These are phyloP conservation scores for Trichoderma citrinoviride DNA, from an alignment of 2,329 filamentous ascomycete species.

Conservation along the genomic window DNA sequence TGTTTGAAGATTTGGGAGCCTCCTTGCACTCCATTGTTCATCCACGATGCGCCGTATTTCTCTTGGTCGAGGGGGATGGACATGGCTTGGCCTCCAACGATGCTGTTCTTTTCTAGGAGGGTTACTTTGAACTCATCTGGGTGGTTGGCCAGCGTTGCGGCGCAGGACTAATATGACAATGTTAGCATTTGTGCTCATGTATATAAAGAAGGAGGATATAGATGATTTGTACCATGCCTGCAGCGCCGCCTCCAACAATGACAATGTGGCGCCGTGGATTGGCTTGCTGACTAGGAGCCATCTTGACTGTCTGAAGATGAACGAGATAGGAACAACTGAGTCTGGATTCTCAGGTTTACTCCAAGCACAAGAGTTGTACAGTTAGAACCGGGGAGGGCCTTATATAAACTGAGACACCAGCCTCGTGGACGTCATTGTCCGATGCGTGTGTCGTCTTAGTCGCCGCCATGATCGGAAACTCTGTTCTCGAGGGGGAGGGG, in stretches of 20 bases:
- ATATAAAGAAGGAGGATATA: not conserved
- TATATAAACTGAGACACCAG: not conserved
- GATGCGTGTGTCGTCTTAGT: conserved; percentile 10
- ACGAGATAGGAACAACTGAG: not conserved
- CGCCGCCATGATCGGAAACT: conserved; percentile 13
- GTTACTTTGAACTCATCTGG: conserved; percentile 64
- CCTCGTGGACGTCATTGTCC: conserved; percentile 26
- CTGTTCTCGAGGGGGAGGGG: not conserved
- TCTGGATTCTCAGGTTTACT: too few relatives aligned
- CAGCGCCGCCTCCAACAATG: conserved; percentile 61
- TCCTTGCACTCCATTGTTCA: conserved; percentile 64
- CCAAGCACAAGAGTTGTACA: too few relatives aligned
- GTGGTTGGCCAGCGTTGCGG: conserved; percentile 63
- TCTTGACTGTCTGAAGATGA: not conserved
- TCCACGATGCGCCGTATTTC: conserved; percentile 57
- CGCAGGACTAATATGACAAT: conserved; percentile 51
- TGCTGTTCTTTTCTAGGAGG: conserved; percentile 56
- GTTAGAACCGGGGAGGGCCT: not conserved
- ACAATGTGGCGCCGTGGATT: conserved; percentile 47
- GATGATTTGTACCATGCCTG: conserved; percentile 50
- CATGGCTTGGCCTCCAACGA: conserved; percentile 60
- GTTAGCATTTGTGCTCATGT: not conserved
- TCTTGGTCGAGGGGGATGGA: conserved; percentile 57
- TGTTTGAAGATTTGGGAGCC: conserved; percentile 64
- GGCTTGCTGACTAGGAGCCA: not conserved